Conservation (phyloP, 2,329 filamentous ascomycete genomes). For the Aspergillus quadrilineatus region DNA sequence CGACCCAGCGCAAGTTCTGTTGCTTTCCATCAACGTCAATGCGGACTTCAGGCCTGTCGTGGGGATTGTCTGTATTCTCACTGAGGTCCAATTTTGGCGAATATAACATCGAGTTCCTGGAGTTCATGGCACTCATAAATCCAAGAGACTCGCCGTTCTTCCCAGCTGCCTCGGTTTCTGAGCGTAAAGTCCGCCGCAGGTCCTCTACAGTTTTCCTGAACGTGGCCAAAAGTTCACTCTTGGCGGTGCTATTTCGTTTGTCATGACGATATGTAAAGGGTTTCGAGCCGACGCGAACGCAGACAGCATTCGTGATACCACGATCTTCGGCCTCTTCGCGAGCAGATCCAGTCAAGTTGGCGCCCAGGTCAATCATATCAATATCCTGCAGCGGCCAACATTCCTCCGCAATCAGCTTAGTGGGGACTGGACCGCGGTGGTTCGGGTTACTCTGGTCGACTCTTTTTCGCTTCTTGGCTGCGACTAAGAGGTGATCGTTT, state of each 20-base stretch:
- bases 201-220: constrained; percentile 93
- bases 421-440: constrained; percentile 49
- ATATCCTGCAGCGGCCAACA: constrained; percentile 95
- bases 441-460: constrained; percentile 60
- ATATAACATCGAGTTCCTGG: constrained; percentile 57
- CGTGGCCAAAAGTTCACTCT: constrained; percentile 76
- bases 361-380: constrained; percentile 82
- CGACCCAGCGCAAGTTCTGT: constrained; percentile 93
- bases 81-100: constrained; percentile 77
- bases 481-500: constrained; percentile 91
- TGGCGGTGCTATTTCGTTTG: constrained; percentile 74
- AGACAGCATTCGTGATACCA: constrained; percentile 77
- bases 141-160: constrained; percentile 82
- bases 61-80: constrained; percentile 73
- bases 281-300: constrained; percentile 83
- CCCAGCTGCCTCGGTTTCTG: constrained; percentile 83
- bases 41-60: constrained; percentile 70
- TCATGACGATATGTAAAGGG: constrained; percentile 94
- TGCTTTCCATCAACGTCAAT: constrained; percentile 97
- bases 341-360: constrained; percentile 39
- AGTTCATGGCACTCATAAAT: constrained; percentile 61
- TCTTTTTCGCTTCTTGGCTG: constrained; percentile 89
- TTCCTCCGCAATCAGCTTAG: constrained; percentile 85
- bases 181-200: constrained; percentile 77
- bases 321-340: constrained; percentile 52